Percentiles rank a stretch among this genome's conserved stretches.
phyloP scores from a whole-genome alignment of 306 rosid genomes.

The Casuarina cunninghamiana region DNA sequence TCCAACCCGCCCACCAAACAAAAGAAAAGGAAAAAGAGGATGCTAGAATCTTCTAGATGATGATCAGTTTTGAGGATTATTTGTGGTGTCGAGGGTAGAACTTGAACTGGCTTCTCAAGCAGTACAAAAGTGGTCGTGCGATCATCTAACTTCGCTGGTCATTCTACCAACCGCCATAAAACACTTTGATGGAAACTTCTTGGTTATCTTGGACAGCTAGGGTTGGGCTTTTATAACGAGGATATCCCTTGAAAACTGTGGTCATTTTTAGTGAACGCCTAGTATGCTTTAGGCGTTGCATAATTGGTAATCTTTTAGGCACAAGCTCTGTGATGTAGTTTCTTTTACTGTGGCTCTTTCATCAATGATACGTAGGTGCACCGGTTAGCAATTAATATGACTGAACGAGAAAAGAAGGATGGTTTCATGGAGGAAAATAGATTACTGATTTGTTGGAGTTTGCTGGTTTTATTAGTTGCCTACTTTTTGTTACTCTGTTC shows the following conservation, averaged over 20 bases:
- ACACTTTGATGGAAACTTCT: background rate
- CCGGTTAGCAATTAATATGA: background rate
- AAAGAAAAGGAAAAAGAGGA: background rate
- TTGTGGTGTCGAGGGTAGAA: background rate
- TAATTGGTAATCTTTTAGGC: background rate
- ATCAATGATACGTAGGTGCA: background rate
- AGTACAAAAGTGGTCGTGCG: background rate
- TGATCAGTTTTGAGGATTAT: background rate
- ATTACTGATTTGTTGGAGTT: background rate
- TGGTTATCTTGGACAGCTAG: background rate
- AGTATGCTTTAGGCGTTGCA: conserved; percentile 1
- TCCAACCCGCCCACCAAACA: too few species aligned
- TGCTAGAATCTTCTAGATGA: background rate
- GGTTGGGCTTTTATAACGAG: background rate
- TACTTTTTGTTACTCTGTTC: background rate
- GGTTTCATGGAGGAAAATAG: background rate
- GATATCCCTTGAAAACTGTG: background rate
- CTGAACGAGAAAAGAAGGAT: background rate
- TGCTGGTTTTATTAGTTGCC: background rate
- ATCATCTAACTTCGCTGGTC: background rate
- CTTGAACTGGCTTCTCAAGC: background rate
- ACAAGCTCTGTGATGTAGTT: background rate
- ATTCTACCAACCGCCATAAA: background rate
- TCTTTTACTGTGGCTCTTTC: background rate
- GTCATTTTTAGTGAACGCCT: background rate